Percentiles rank a stretch among this genome's conserved stretches.
These are phyloP conservation scores for Colletotrichum cereale DNA, from an alignment of 2,329 filamentous ascomycete species.

Conservation along the genomic window DNA sequence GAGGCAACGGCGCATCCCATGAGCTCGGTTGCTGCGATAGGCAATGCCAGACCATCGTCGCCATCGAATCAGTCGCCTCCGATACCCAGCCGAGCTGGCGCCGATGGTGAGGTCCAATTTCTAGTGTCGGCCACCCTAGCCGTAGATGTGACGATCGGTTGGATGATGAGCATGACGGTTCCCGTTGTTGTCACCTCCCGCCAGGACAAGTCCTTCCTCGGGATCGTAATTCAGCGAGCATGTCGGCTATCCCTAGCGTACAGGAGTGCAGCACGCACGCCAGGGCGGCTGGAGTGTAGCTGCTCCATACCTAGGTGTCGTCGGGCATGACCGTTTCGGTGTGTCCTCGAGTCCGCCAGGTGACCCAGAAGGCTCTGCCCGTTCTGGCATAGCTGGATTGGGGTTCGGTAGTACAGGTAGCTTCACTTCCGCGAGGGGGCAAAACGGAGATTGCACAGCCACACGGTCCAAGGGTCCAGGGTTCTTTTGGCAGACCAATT, in stretches of 20 bases:
- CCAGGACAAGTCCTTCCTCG: constrained; percentile 1
- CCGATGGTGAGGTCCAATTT: neutral
- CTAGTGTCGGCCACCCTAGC: constrained; percentile 10
- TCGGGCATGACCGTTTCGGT: constrained; percentile 12
- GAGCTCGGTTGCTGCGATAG: constrained; percentile 6
- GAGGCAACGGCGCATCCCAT: constrained; percentile 14
- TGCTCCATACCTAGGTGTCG: neutral
- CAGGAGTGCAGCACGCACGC: neutral
- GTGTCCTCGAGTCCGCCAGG: constrained; percentile 5
- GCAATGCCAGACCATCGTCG: neutral
- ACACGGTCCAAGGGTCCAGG: constrained; percentile 37
- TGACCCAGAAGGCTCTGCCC: constrained; percentile 9
- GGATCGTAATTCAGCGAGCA: constrained; percentile 12
- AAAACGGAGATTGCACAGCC: constrained; percentile 39
- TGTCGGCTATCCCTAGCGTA: constrained; percentile 1
- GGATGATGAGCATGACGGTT: constrained; percentile 9
- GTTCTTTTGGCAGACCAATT: constrained; percentile 48
- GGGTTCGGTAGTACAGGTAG: constrained; percentile 17
- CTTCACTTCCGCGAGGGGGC: constrained; percentile 22
- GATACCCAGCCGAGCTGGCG: constrained; percentile 8
- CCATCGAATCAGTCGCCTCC: neutral
- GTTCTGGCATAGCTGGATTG: constrained; percentile 16
- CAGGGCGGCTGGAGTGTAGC: neutral
- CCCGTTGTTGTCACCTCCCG: neutral
- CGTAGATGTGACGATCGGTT: constrained; percentile 32